phyloP scores from a whole-genome alignment of 2,329 filamentous ascomycete species.

The Alternaria sp. region DNA sequence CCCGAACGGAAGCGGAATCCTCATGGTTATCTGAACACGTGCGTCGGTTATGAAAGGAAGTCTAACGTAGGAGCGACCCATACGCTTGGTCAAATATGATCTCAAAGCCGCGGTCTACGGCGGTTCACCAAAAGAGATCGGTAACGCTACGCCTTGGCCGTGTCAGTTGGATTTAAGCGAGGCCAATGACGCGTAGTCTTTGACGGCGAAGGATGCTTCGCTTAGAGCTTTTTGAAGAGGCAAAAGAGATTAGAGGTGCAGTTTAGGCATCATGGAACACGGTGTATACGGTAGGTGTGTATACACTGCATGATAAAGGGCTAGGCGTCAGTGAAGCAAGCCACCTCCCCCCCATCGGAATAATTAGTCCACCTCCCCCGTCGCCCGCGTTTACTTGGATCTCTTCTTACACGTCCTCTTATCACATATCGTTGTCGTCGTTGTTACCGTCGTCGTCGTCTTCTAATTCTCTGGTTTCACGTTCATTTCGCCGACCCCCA shows the following conservation, averaged over 20 bases:
- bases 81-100: conserved; percentile 2
- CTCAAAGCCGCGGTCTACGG: conserved; percentile 5
- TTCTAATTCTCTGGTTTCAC: conserved; percentile 2
- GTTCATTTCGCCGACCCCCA: not conserved
- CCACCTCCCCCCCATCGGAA: conserved; percentile 5
- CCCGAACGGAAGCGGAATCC: conserved; percentile 11
- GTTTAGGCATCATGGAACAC: conserved; percentile 16
- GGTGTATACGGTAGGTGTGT: conserved; percentile 27
- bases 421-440: not conserved
- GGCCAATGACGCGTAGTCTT: conserved; percentile 13
- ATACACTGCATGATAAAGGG: conserved; percentile 14
- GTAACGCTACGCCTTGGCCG: conserved; percentile 15
- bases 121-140: conserved; percentile 2
- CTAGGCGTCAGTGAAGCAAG: conserved; percentile 10
- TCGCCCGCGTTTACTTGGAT: not conserved
- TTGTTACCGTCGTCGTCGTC: not conserved
- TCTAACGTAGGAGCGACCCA: conserved; percentile 4
- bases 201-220: conserved; percentile 17
- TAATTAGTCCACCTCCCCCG: conserved; percentile 11
- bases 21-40: conserved; percentile 7
- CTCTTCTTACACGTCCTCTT: not conserved
- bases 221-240: conserved; percentile 23
- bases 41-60: not conserved
- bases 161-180: conserved; percentile 13
- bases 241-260: conserved; percentile 6